Percentiles rank a stretch among this genome's conserved stretches.
Evolutionary conservation across 352 stramenopile species (phyloP).

Genomic region (Phytophthora tentaculata): DNA sequence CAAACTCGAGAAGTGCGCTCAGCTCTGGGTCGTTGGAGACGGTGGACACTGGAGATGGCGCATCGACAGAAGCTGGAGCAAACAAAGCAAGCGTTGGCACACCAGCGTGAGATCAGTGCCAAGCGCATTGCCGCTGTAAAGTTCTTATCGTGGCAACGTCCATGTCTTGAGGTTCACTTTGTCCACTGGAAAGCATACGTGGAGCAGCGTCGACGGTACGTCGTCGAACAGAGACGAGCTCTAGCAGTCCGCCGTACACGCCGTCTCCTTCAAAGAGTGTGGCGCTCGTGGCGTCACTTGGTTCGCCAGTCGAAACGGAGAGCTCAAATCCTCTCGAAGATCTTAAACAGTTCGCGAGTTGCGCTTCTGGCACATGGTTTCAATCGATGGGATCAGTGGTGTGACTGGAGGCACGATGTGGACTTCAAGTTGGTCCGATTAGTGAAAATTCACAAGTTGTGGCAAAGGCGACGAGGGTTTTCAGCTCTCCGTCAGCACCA

Average conservation of each 20-base stretch:
- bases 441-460: conserved; percentile 17
- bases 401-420: conserved; percentile 9
- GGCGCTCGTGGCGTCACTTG: conserved; percentile 13
- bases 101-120: conserved; percentile 20
- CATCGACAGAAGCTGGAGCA: conserved; percentile 19
- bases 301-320: conserved; percentile 14
- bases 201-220: conserved; percentile 20
- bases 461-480: conserved; percentile 28
- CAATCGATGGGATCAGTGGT: conserved; percentile 20
- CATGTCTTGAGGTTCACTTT: conserved; percentile 37
- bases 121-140: conserved; percentile 31
- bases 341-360: conserved; percentile 4
- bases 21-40: conserved; percentile 19
- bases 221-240: conserved; percentile 12
- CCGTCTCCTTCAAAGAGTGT: conserved; percentile 17
- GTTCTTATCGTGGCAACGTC: conserved; percentile 35
- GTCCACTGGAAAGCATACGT: conserved; percentile 28
- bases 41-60: conserved; percentile 8
- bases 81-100: conserved; percentile 6
- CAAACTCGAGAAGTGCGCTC: conserved; percentile 11
- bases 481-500: conserved; percentile 31
- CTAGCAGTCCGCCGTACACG: not conserved
- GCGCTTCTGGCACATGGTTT: conserved; percentile 12
- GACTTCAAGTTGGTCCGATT: conserved; percentile 17
- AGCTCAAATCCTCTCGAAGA: conserved; percentile 10